phyloP scores from a whole-genome alignment of 768 basidiomycete species.

The Glaciozyma antarctica region DNA sequence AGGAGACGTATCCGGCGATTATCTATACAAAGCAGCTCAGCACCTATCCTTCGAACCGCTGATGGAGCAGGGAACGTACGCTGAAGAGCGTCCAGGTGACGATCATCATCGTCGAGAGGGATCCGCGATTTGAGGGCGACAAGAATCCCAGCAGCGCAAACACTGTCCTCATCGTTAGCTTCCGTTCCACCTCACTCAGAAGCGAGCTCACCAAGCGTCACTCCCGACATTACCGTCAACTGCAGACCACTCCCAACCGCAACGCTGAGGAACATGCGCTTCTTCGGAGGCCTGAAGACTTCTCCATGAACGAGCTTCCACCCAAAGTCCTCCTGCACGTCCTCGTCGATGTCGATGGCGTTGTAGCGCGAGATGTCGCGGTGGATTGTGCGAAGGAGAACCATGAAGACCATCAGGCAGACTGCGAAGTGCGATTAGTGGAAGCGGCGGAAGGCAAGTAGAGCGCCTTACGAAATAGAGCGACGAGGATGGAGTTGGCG shows the following conservation, averaged over 20 bases:
- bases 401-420: slow-evolving; percentile 85
- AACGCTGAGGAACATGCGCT: slow-evolving; percentile 68
- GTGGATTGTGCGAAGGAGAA: slow-evolving; percentile 72
- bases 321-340: slow-evolving; percentile 70
- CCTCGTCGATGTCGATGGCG: slow-evolving; percentile 75
- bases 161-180: slow-evolving; percentile 45
- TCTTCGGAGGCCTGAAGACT: slow-evolving; percentile 74
- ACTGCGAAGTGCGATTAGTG: not conserved
- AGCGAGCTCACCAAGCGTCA: slow-evolving; percentile 60
- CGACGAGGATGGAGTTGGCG: slow-evolving; percentile 84
- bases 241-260: slow-evolving; percentile 87
- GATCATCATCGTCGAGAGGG: slow-evolving; percentile 87
- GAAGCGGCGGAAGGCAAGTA: not conserved
- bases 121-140: slow-evolving; percentile 88
- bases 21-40: slow-evolving; percentile 13
- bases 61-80: slow-evolving; percentile 29
- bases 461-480: slow-evolving; percentile 50
- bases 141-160: slow-evolving; percentile 89
- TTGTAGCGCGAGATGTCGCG: slow-evolving; percentile 95
- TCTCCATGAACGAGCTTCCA: slow-evolving; percentile 98
- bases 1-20: slow-evolving; percentile 81
- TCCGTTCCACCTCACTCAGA: not conserved
- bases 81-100: slow-evolving; percentile 92
- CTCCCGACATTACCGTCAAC: slow-evolving; percentile 70
- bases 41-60: not conserved